Evolutionary conservation across 352 stramenopile genomes (phyloP), one percentile per base, ranked within the genome.

Genomic region (Pythium phragmitis): DNA sequence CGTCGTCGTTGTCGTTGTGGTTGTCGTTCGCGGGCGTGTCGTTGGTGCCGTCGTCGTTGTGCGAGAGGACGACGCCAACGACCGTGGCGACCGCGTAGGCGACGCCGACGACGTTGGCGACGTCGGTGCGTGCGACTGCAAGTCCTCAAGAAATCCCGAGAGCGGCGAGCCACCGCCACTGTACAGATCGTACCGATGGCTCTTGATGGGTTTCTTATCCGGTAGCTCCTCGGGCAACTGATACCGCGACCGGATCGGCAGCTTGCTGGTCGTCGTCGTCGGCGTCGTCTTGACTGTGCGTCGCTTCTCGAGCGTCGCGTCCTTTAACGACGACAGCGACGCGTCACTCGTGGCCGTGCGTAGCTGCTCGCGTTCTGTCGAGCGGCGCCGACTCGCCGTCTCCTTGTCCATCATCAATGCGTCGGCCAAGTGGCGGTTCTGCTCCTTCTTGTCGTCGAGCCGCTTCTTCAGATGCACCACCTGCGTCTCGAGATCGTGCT

Each of bases 351-450:
- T 41, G 6, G 1, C 48, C 14, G 9, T 30, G 19, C 42, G 6
- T 33, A 26, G 34, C 36, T 63, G 46, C 48, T 69, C 48, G n/a
- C 56, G 41, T 30, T 30, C 26, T 9, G 16, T 9, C 11, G 46
- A 23, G 11, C 13, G 33, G 6, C 51, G 52, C 6, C 7, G 39
- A 30, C 26, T 30, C 26, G 26, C 26, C 26, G 26, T 30, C 30
- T 75, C 57, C 41, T 63, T 51, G 43, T 69, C 55, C 56, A 33
- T 73, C 8, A 91, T 73, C 8, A 91, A 53, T 3, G 79, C 78
- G 16, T 88, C 72, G 1, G 79, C 77, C 33, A 91, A 57, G 19
- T 79, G 76, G 58, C 72, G 77, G 60, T 84, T 87, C 74, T 90
- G 73, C 17, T 83, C 70, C 6, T 73, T 52, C 50, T 85, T 88